Evolutionary conservation across 2,329 filamentous ascomycete species (phyloP), one percentile per base, ranked within the genome.

Genomic region (Phaeoacremonium minimum): DNA sequence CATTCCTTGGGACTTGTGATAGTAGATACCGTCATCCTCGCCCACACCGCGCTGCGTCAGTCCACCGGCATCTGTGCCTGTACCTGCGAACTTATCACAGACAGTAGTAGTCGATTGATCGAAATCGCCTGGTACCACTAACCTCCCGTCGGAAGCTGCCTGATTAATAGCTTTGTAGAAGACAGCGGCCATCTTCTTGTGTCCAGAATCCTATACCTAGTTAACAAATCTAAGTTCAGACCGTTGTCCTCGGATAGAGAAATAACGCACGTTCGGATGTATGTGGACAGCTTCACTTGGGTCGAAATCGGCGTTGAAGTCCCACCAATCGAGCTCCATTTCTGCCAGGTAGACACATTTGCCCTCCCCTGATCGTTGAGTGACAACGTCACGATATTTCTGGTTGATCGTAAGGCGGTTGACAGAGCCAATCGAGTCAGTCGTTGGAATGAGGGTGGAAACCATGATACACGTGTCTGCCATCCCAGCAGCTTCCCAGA

Each of bases 361-460:
- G 22, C n/a, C 9, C 22, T 26, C 9, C 9, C n/a, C n/a, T 9
- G 9, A 26, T n/a, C 22, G 22, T 3, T n/a, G 22, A 26, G 22
- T 9, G 9, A 26, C 22, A 9, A 26, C 9, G 22, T n/a, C n/a
- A 9, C 22, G 22, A 26, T 9, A 9, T n/a, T 26, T 9, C n/a
- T 9, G 9, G n/a, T 26, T 26, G 22, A 26, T n/a, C 22, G 35
- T 15, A 7, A 36, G 32, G 7, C 16, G 36, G 8, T 32, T 53
- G 4, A 49, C 51, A 4, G 60, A 39, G 2, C 61, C 42, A 0
- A 57, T 61, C 4, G 57, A 60, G 6, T 61, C 37, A 15, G 61
- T 48, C 12, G 60, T 46, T 2, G 49, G 51, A 4, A 52, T 54
- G 11, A 20, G 22, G 26, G 33, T 29, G 2, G 22, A 26, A 9